Evolutionary conservation across 2,329 filamentous ascomycete species (phyloP), one percentile per base, ranked within the genome.

Genomic region (Cladosporium sp.): DNA sequence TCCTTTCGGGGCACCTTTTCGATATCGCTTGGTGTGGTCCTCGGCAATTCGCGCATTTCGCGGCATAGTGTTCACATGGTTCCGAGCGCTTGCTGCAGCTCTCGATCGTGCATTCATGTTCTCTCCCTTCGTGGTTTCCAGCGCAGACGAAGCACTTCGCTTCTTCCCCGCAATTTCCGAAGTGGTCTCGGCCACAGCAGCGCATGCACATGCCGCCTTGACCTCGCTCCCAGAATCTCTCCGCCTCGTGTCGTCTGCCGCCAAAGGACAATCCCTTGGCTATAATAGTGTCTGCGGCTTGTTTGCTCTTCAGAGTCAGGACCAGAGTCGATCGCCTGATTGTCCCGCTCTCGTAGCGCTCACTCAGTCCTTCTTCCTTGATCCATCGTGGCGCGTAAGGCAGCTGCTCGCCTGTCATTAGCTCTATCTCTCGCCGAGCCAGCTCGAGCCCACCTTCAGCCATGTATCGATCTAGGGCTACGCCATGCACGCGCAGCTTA

Each of bases 251-350:
- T 16, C 21, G 48, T 51, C 48, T 26, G 5, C 53, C 28, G 1
- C 53, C 53, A 5, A 57, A 57, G 18, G 53, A 57, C 13, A 57
- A 23, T 11, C 28, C 51, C 7, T 57, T 57, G 7, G 53, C 28
- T 11, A 57, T 16, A 2, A 57, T 43, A 6, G 23, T 43, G 18
- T 58, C 56, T n/a, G 32, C 34, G 6, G 36, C 56, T 18, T 58
- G 32, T 25, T 46, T 58, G 26, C 11, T 58, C 23, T 58, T 58
- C 56, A 58, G 14, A 11, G 56, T 46, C 56, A 58, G 18, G 32
- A 58, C 56, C 56, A 58, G 56, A 18, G 56, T 58, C 21, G 56
- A 58, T 25, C 25, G 13, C 56, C 46, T 58, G 56, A 58, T 58
- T 5, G 34, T 8, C 36, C 23, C 56, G 56, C 16, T 58, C 32